Base-by-base conservation (phyloP, 257 asterid species). In the Solanum raphanifolium region DNA sequence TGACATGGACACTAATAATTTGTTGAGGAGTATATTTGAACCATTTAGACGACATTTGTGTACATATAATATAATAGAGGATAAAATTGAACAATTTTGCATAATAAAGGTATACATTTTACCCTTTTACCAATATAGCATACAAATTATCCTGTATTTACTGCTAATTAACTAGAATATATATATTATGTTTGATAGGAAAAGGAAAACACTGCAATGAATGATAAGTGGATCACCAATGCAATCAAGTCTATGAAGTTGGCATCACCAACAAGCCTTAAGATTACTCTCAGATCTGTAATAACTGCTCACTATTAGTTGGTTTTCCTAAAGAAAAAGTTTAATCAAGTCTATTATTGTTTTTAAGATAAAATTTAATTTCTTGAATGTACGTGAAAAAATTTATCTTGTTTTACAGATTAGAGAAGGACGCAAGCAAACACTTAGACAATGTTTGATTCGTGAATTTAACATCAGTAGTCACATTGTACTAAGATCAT, bases 191-290 rank as follows among this genome's bases (percentile, higher is more conserved):
- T 20, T 31, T 18, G 18, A 25, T 78, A 86, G 87, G 87, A 86
- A 38, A 81, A 48, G 18, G 71, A 73, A 78, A 66, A 21, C 48
- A 25, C 32, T 1, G 13, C 35, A 41, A 58, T 36, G 6, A 66
- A 73, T 48, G 86, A 89, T 68, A 74, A 89, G 60, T 89, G 88
- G 91, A 43, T 84, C 21, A 31, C 29, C 13, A 55, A 75, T 6
- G 88, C 89, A 62, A 41, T 89, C 13, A 87, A 74, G 31, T 83
- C 76, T 3, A 87, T 89, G 55, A 87, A 73, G 25, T 87, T 79
- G 2, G 83, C 76, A 32, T 89, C 91, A 83, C 91, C 90, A 79
- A 86, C 87, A 66, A 88, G 87, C 76, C 88, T 88, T 66, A 88
- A 86, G 76, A 60, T 86, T 69, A n/a, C 85, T 29, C 88, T 81